phyloP scores from a whole-genome alignment of 2,329 filamentous ascomycete species.

The Hypoxylon sp. region DNA sequence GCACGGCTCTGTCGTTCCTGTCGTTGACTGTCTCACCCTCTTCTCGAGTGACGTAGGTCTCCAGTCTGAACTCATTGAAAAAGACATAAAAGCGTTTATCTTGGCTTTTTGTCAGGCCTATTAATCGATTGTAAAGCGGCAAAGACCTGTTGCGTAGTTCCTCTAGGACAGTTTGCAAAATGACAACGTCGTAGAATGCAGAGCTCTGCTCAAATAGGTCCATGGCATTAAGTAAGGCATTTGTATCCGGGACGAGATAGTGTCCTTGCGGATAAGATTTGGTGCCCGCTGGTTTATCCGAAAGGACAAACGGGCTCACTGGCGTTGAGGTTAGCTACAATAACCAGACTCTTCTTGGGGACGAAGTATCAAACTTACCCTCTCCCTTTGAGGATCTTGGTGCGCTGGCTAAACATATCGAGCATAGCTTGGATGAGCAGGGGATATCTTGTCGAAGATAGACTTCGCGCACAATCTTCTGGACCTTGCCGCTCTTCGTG shows the following conservation, averaged over 20 bases:
- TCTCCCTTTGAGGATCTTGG: conserved; percentile 85
- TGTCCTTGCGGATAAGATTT: conserved; percentile 87
- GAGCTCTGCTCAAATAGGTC: conserved; percentile 94
- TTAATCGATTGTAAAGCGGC: conserved; percentile 93
- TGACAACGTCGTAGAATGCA: conserved; percentile 96
- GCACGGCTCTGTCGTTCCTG: conserved; percentile 92
- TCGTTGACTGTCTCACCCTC: conserved; percentile 93
- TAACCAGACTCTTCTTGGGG: conserved; percentile 4
- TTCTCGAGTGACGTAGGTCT: conserved; percentile 85
- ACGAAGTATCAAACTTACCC: conserved; percentile 65
- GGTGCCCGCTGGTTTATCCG: conserved; percentile 87
- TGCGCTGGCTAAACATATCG: conserved; percentile 78
- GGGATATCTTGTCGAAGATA: conserved; percentile 97
- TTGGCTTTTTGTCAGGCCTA: conserved; percentile 92
- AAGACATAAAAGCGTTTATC: conserved; percentile 99
- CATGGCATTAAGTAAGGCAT: conserved; percentile 95
- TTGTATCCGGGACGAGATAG: conserved; percentile 96
- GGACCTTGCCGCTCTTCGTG: conserved; percentile 95
- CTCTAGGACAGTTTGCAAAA: conserved; percentile 95
- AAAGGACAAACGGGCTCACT: conserved; percentile 89
- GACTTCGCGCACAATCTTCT: conserved; percentile 97
- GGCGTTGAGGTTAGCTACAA: conserved; percentile 39
- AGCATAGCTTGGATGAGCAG: conserved; percentile 93
- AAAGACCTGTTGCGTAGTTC: conserved; percentile 94
- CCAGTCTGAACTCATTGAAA: conserved; percentile 96